Evolutionary conservation across 768 basidiomycete genomes (phyloP), one percentile per base, ranked within the genome.

Genomic region (Xanthoconium stramineum): DNA sequence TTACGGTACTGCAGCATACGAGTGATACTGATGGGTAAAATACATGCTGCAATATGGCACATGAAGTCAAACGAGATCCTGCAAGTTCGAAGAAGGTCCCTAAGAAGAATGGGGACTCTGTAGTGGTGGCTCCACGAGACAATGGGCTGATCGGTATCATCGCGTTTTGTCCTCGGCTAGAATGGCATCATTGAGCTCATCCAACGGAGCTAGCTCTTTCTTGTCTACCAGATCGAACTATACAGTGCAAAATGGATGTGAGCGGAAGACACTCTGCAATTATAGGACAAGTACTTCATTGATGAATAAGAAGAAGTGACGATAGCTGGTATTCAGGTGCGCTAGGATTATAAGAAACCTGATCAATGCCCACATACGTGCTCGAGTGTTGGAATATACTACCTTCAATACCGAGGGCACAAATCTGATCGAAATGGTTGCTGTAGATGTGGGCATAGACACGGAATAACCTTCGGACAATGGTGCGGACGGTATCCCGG

Each of bases 381-480:
- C 13, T 11, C 29, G 3, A 13, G 32, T 17, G 28, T 15, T 13
- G 14, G 7, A 49, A 35, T 77, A 39, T 58, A 96, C 96, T 58
- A 96, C 96, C 96, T 83, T 99, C 97, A 50, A 99, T 98, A 6
- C 95, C 95, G 45, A 99, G 76, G 14, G 97, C 97, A 71, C 96
- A 98, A 56, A 98, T 92, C 65, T 98, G 96, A 65, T 98, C 97
- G 71, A 99, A 98, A 73, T 99, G 97, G 63, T 94, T 96, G 78
- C 94, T 96, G 78, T 99, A 99, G 67, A 98, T 86, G 71, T 99
- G 97, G 19, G 94, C 97, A 70, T 99, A 99, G 40, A 99, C 91
- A 17, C 97, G 83, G 81, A 99, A 99, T 53, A 99, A 72, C 29
- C 97, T 83, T 44, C 97, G 83, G 55, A 93, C 83, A 56, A 99